Percentiles rank a stretch among this genome's conserved stretches.
Conservation (phyloP, 805 yeast species). For the Candida boleticola region DNA sequence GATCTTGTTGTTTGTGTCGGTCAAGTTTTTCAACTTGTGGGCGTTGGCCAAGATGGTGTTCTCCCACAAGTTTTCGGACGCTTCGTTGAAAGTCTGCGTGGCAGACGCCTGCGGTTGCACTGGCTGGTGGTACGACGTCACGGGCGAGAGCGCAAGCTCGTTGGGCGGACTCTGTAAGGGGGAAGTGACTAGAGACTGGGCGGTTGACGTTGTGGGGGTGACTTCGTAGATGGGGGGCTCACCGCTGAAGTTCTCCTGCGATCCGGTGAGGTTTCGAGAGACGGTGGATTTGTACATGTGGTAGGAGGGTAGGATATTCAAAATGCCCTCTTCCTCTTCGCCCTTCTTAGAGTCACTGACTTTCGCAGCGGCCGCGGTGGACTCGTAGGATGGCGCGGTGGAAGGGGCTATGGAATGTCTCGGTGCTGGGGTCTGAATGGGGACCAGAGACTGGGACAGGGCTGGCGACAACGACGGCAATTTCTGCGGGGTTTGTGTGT, state of each 20-base stretch:
- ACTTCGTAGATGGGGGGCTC: constrained; percentile 41
- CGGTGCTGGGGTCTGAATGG: background rate
- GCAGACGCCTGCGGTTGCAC: background rate
- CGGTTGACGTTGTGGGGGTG: constrained; percentile 15
- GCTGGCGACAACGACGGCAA: too few species aligned
- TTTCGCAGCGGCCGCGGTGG: background rate
- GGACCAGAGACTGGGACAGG: background rate
- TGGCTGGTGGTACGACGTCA: background rate
- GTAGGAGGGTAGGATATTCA: constrained; percentile 42
- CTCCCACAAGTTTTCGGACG: constrained; percentile 34
- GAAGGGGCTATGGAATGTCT: background rate
- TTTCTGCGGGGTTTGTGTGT: too few species aligned
- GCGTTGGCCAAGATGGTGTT: constrained; percentile 43
- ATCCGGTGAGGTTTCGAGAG: constrained; percentile 33
- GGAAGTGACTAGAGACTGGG: constrained; percentile 4
- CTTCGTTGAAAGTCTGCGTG: constrained; percentile 16
- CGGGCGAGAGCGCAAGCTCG: background rate
- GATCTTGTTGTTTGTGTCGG: constrained; percentile 28
- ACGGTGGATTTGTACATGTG: constrained; percentile 45
- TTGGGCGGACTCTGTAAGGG: constrained; percentile 4
- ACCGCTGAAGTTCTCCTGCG: constrained; percentile 37
- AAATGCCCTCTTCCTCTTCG: constrained; percentile 21
- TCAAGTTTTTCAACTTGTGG: constrained; percentile 35
- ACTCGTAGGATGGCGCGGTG: background rate
- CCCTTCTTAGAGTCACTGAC: background rate